A percentile compares a stretch with the other conserved stretches of the same genome.
Evolutionary conservation across 371 early-diverging fungal species (phyloP).

Genomic region (Lichtheimia hyalospora): DNA sequence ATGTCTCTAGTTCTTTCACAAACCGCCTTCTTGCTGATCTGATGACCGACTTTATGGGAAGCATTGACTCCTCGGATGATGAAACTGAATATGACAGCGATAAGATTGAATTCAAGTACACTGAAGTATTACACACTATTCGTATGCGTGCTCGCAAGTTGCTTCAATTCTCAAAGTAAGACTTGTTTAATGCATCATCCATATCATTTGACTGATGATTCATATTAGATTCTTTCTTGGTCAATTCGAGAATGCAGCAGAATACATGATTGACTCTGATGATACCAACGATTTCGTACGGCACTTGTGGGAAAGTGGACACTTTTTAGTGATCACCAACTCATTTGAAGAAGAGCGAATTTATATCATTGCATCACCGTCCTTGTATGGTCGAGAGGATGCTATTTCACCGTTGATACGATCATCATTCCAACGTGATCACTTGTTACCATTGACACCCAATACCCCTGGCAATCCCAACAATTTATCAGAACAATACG

Average conservation of each 20-base stretch:
- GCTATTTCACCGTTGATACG: slow-evolving; percentile 27
- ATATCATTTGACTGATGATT: background rate
- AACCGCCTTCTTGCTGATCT: slow-evolving; percentile 45
- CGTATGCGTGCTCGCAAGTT: slow-evolving; percentile 66
- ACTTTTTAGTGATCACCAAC: slow-evolving; percentile 69
- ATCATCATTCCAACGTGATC: slow-evolving; percentile 28
- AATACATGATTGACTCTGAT: slow-evolving; percentile 64
- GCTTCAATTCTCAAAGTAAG: slow-evolving; percentile 60
- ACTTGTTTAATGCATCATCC: background rate
- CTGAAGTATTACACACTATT: slow-evolving; percentile 61
- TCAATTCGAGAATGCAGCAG: slow-evolving; percentile 73
- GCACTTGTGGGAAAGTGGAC: slow-evolving; percentile 64
- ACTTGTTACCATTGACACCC: slow-evolving; percentile 15
- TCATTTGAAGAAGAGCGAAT: slow-evolving; percentile 63
- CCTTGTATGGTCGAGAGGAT: slow-evolving; percentile 35
- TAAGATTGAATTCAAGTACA: slow-evolving; percentile 54
- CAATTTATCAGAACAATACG: slow-evolving; percentile 12
- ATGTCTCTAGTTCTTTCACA: slow-evolving; percentile 34
- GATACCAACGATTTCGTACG: slow-evolving; percentile 46
- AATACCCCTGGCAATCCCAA: slow-evolving; percentile 6
- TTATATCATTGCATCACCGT: slow-evolving; percentile 62
- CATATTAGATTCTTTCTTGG: slow-evolving; percentile 54
- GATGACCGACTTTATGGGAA: slow-evolving; percentile 44
- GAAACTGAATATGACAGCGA: slow-evolving; percentile 16
- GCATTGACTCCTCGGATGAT: slow-evolving; percentile 17